These are phyloP conservation scores for Tremellales sp. DNA, from an alignment of 1,284 basidiomycete genomes.

Conservation along the genomic window DNA sequence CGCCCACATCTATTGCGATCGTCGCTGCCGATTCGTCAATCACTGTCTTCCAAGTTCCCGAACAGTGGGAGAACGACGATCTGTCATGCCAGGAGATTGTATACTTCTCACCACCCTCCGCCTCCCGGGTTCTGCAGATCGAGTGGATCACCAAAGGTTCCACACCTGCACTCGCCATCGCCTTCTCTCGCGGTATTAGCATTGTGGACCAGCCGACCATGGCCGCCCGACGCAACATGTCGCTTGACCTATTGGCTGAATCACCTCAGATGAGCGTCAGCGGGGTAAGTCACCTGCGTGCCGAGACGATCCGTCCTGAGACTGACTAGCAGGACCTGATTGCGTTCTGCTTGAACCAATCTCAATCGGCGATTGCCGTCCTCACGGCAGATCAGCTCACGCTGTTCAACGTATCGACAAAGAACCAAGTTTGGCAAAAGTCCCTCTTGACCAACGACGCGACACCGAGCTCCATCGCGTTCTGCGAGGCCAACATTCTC, in stretches of 20 bases:
- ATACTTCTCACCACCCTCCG: slow-evolving; percentile 8
- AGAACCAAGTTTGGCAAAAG: slow-evolving; percentile 38
- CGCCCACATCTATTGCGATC: slow-evolving; percentile 23
- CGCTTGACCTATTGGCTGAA: too few species aligned
- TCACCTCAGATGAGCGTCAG: too few species aligned
- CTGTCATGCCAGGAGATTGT: slow-evolving; percentile 18
- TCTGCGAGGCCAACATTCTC: slow-evolving; percentile 40
- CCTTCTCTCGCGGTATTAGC: too few species aligned
- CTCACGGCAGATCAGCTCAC: slow-evolving; percentile 29
- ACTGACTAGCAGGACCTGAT: slow-evolving; percentile 16
- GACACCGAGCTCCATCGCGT: slow-evolving; percentile 26
- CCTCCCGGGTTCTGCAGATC: slow-evolving; percentile 18
- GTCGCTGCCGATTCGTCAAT: slow-evolving; percentile 26
- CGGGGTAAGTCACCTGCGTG: slow-evolving; percentile 33
- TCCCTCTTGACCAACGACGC: slow-evolving; percentile 24
- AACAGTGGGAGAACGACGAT: slow-evolving; percentile 27
- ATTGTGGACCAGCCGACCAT: too few species aligned
- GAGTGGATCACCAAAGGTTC: too few species aligned
- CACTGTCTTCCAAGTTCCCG: slow-evolving; percentile 28
- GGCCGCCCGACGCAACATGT: too few species aligned
- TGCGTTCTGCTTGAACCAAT: slow-evolving; percentile 37
- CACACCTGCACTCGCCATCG: too few species aligned
- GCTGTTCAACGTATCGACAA: slow-evolving; percentile 30
- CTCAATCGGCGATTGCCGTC: slow-evolving; percentile 37
- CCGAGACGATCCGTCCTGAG: slow-evolving; percentile 2